Percentiles rank a stretch among this genome's conserved stretches.
Evolutionary conservation across 441 rosid species (phyloP).

Genomic region (Bocquillonia castaneifolia): DNA sequence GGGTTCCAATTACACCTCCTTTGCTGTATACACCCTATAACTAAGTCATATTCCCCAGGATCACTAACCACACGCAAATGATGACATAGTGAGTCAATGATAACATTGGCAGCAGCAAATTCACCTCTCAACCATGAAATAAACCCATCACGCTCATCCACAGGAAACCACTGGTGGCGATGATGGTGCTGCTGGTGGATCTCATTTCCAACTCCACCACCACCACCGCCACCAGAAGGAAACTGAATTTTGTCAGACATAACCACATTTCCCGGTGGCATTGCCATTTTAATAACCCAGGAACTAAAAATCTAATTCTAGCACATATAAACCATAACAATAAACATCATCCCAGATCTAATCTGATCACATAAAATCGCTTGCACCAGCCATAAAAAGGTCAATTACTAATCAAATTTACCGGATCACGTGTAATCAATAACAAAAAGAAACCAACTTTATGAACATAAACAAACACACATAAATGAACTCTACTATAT

Average conservation of each 20-base stretch:
- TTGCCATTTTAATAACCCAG: slow-evolving; percentile 46
- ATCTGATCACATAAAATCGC: slow-evolving; percentile 1
- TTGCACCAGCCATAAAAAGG: background rate
- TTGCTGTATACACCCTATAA: slow-evolving; percentile 50
- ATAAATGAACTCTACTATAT: too few species aligned
- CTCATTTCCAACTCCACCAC: slow-evolving; percentile 31
- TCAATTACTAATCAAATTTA: slow-evolving; percentile 3
- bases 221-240: slow-evolving; percentile 23
- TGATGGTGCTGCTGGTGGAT: slow-evolving; percentile 37
- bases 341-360: slow-evolving; percentile 22
- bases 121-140: slow-evolving; percentile 81
- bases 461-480: background rate
- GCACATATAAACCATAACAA: slow-evolving; percentile 18
- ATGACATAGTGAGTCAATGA: slow-evolving; percentile 63
- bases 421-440: slow-evolving; percentile 24
- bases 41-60: slow-evolving; percentile 60
- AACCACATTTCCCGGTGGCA: slow-evolving; percentile 68
- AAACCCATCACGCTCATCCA: slow-evolving; percentile 70
- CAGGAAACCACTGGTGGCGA: slow-evolving; percentile 47
- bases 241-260: slow-evolving; percentile 58
- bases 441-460: slow-evolving; percentile 1
- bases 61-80: slow-evolving; percentile 60
- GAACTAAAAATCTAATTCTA: slow-evolving; percentile 7
- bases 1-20: slow-evolving; percentile 76
- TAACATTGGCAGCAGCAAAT: slow-evolving; percentile 88